Base-by-base conservation (phyloP, 129 eudicot genomes). In the Escallonia herrerae region DNA sequence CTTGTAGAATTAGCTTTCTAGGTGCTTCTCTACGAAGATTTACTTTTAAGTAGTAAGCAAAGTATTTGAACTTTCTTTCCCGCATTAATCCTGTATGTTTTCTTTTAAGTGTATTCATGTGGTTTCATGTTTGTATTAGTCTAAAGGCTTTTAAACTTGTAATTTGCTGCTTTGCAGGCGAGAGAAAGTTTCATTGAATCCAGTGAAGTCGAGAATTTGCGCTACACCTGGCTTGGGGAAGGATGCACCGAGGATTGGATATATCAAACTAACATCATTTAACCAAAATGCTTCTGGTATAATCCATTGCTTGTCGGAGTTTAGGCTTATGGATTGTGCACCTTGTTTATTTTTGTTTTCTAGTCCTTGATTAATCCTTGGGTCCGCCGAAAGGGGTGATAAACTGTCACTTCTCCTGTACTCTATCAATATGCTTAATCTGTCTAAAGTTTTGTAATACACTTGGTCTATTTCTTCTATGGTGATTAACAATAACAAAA, bases 241-340 rank as follows among this genome's bases (percentile, higher is more conserved):
- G 46, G 96, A 83, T 71, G 84, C 78, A 22, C 76, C 87, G 43
- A 86, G 74, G 83, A 76, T 91, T 68, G 98, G 98, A 73, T 91
- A 91, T 72, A 91, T 91, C 65, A 91, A 91, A 71, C 69, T 91
- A 74, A 73, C 96, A 38, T 77, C 98, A 60, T 91, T 91, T 79
- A 87, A 80, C 74, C 95, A 88, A 82, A 91, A 91, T 69, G 91
- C 98, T 77, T 85, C 98, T 60, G 98, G 98, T 91, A 84, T 56
- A 40, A 38, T 69, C 67, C 71, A 61, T 64, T 53, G 7, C 22
- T 58, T 65, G 11, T 58, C 8, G 9, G 37, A 22, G 64, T 53
- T n/a, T 41, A 8, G 15, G 47, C 22, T 62, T 47, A 39, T 50
- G 62, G 65, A 50, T 37, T 14, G 13, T n/a, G n/a, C n/a, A n/a